phyloP scores from a whole-genome alignment of 2,329 filamentous ascomycete genomes.

The Teratosphaeria epicoccoides region DNA sequence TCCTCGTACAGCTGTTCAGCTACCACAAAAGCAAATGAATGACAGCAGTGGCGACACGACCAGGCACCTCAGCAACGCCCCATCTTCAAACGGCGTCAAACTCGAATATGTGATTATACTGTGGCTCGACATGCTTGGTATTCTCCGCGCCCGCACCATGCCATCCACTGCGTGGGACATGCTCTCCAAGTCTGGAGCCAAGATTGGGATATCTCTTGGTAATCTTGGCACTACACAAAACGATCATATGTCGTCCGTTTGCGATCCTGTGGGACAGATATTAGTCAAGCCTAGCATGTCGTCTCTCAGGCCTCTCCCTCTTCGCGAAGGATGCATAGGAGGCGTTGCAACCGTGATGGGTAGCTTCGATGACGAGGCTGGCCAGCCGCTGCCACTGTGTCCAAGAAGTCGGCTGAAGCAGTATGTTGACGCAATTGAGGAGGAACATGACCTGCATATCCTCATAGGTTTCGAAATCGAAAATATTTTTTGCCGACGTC shows the following conservation, averaged over 20 bases:
- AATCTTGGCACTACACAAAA: slow-evolving; percentile 57
- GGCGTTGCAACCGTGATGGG: slow-evolving; percentile 50
- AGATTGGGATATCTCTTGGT: slow-evolving; percentile 54
- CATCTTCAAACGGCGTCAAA: neutral
- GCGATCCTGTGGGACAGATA: slow-evolving; percentile 53
- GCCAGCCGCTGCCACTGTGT: slow-evolving; percentile 45
- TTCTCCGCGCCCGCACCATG: slow-evolving; percentile 54
- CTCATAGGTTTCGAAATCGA: slow-evolving; percentile 74
- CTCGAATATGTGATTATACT: slow-evolving; percentile 59
- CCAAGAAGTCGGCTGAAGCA: slow-evolving; percentile 42
- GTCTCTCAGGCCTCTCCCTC: slow-evolving; percentile 40
- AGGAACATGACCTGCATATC: slow-evolving; percentile 46
- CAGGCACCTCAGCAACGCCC: neutral
- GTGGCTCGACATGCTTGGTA: slow-evolving; percentile 70
- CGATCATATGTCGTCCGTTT: slow-evolving; percentile 47
- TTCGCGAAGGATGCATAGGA: slow-evolving; percentile 22
- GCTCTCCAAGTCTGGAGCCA: slow-evolving; percentile 23
- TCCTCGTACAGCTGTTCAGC: neutral
- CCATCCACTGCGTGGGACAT: slow-evolving; percentile 43
- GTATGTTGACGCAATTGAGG: slow-evolving; percentile 42
- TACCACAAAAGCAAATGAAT: neutral
- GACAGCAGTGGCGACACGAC: neutral
- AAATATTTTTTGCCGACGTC: slow-evolving; percentile 55
- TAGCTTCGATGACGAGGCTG: slow-evolving; percentile 51
- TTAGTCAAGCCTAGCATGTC: slow-evolving; percentile 55